Percentiles rank a stretch among this genome's conserved stretches.
Evolutionary conservation across 441 rosid genomes (phyloP).

Genomic region (Lepidium campestre): DNA sequence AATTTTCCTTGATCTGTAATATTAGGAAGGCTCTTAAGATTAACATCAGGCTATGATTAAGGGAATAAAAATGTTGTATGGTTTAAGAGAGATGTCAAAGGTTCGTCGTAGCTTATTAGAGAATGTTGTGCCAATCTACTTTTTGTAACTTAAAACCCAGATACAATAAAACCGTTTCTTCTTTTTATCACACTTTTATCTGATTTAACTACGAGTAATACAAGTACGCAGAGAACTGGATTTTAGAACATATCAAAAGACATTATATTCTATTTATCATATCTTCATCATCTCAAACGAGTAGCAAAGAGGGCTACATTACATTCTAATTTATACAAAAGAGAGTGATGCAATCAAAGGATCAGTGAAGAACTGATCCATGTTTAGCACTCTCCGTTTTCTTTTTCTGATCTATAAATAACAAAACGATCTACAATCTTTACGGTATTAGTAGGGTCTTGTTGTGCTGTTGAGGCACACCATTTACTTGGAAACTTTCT

Average conservation of each 20-base stretch:
- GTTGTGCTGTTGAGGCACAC: conserved; percentile 55
- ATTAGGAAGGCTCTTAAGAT: conserved; percentile 16
- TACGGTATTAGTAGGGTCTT: conserved; percentile 79
- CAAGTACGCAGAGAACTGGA: background rate
- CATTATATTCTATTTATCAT: background rate
- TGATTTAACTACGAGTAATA: background rate
- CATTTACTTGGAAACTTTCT: conserved; percentile 84
- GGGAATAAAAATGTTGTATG: conserved; percentile 22
- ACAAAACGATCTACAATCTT: conserved; percentile 76
- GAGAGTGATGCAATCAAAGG: conserved; percentile 3
- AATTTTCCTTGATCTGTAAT: conserved; percentile 18
- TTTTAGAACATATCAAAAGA: background rate
- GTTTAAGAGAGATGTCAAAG: background rate
- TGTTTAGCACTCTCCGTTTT: conserved; percentile 27
- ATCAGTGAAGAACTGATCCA: conserved; percentile 38
- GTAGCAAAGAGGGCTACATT: background rate
- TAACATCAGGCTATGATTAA: conserved; percentile 5
- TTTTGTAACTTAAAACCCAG: conserved; percentile 8
- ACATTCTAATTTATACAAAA: conserved; percentile 24
- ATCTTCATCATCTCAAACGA: conserved; percentile 1
- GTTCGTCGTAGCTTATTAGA: conserved; percentile 10
- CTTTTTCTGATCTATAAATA: conserved; percentile 40
- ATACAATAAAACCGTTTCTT: conserved; percentile 18
- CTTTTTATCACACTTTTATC: background rate
- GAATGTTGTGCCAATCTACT: conserved; percentile 10